phyloP scores from a whole-genome alignment of 1,284 basidiomycete genomes.

The Mycena sp. region DNA sequence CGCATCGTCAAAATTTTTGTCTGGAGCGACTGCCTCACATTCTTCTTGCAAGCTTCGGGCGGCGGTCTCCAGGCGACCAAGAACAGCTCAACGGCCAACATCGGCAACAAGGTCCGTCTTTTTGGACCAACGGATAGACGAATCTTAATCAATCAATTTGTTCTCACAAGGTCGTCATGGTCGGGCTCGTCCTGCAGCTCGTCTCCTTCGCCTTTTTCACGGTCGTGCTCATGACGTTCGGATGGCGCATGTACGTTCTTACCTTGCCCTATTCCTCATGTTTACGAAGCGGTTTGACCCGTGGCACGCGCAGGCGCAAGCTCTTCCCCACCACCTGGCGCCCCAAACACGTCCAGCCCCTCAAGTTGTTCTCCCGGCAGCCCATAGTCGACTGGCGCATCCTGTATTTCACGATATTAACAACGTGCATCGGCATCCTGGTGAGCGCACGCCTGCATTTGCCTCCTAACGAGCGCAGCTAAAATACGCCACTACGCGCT shows the following conservation, averaged over 20 bases:
- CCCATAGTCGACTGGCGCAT: slow-evolving; percentile 28
- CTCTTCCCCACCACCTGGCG: slow-evolving; percentile 1
- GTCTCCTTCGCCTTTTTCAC: slow-evolving; percentile 18
- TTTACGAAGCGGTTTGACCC: too few species aligned
- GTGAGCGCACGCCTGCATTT: not conserved
- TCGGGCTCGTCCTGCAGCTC: slow-evolving; percentile 14
- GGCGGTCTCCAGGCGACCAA: slow-evolving; percentile 6
- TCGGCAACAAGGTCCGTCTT: slow-evolving; percentile 8
- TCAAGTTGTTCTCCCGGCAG: not conserved
- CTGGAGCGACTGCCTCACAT: slow-evolving; percentile 17
- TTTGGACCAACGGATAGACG: not conserved
- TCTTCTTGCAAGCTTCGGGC: slow-evolving; percentile 15
- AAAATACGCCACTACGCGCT: not conserved
- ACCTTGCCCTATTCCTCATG: too few species aligned
- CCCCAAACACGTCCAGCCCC: not conserved
- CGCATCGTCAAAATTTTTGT: slow-evolving; percentile 23
- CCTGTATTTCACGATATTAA: slow-evolving; percentile 12
- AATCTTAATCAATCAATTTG: not conserved
- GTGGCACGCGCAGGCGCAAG: not conserved
- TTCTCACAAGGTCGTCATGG: slow-evolving; percentile 5
- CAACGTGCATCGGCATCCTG: slow-evolving; percentile 22
- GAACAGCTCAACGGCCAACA: not conserved
- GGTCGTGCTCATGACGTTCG: slow-evolving; percentile 3
- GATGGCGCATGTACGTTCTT: slow-evolving; percentile 12
- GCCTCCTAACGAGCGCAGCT: too few species aligned